A percentile compares a stretch with the other conserved stretches of the same genome.
phyloP scores from a whole-genome alignment of 192 early-diverging fungal genomes.

The Rhizoclosmatium sp. region DNA sequence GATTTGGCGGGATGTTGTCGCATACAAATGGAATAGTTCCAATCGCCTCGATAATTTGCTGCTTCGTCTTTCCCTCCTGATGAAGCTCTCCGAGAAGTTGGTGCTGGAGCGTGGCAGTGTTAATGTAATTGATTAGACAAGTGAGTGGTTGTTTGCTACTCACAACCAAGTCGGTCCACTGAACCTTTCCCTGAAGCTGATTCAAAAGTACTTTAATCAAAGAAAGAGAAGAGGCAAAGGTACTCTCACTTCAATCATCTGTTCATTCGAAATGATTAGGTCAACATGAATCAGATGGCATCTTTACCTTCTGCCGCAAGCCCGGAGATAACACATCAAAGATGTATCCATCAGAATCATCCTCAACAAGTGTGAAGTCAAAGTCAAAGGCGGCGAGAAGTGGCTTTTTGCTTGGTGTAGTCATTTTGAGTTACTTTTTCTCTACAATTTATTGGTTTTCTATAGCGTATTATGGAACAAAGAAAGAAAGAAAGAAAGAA shows the following conservation, averaged over 20 bases:
- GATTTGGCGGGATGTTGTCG: no score
- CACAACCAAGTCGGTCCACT: slow-evolving; percentile 52
- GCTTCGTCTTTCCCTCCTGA: slow-evolving; percentile 26
- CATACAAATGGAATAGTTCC: slow-evolving; percentile 40
- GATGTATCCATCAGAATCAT: slow-evolving; percentile 47
- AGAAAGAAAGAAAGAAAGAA: no score
- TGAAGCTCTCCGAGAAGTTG: slow-evolving; percentile 42
- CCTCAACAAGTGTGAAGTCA: slow-evolving; percentile 50
- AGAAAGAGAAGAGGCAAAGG: background rate
- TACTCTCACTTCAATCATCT: slow-evolving; percentile 33
- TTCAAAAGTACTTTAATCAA: background rate
- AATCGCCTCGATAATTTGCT: slow-evolving; percentile 36
- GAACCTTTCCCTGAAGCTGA: slow-evolving; percentile 29
- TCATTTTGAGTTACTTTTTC: no score
- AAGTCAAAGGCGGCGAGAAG: slow-evolving; percentile 49
- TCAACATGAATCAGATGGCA: no score
- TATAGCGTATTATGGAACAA: no score
- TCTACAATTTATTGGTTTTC: no score
- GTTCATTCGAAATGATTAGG: no score
- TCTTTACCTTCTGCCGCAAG: slow-evolving; percentile 30
- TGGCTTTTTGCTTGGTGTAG: no score
- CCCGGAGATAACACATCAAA: slow-evolving; percentile 37
- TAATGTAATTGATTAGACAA: background rate
- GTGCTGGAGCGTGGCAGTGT: slow-evolving; percentile 10
- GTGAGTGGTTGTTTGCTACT: background rate